Conservation (phyloP, 345 rosid genomes). For the Jatropha curcas region DNA sequence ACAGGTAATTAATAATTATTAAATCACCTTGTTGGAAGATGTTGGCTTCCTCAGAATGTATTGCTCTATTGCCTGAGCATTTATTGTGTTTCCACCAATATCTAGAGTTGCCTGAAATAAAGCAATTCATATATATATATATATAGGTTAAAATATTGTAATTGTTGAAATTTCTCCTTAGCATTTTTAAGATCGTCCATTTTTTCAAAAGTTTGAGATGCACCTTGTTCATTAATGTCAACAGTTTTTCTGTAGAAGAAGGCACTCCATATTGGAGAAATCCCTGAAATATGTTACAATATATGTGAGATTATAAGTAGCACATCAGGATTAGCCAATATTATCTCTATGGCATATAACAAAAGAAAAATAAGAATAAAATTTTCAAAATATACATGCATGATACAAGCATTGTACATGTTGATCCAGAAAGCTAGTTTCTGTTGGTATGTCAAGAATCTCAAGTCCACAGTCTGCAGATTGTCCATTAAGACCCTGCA, state of each 20-base stretch:
- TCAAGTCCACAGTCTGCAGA: slow-evolving; percentile 68
- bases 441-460: slow-evolving; percentile 64
- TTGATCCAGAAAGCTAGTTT: slow-evolving; percentile 98
- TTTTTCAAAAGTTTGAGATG: background rate
- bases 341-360: background rate
- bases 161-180: background rate
- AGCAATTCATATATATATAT: background rate
- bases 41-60: slow-evolving; percentile 61
- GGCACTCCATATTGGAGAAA: slow-evolving; percentile 89
- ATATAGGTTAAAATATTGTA: background rate
- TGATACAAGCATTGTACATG: slow-evolving; percentile 96
- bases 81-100: slow-evolving; percentile 78
- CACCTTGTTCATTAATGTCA: slow-evolving; percentile 64
- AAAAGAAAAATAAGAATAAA: background rate
- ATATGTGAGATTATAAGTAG: background rate
- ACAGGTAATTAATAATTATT: too few relatives aligned
- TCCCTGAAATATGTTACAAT: slow-evolving; percentile 49
- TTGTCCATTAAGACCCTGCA: slow-evolving; percentile 74
- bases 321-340: slow-evolving; percentile 18
- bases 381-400: slow-evolving; percentile 63
- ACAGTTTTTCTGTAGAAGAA: slow-evolving; percentile 64
- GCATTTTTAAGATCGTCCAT: too few relatives aligned
- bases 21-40: slow-evolving; percentile 36
- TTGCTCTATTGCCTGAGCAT: slow-evolving; percentile 83
- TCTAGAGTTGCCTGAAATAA: slow-evolving; percentile 66